Conservation (phyloP, 139 green algal species). For the Coelastrella sp. region DNA sequence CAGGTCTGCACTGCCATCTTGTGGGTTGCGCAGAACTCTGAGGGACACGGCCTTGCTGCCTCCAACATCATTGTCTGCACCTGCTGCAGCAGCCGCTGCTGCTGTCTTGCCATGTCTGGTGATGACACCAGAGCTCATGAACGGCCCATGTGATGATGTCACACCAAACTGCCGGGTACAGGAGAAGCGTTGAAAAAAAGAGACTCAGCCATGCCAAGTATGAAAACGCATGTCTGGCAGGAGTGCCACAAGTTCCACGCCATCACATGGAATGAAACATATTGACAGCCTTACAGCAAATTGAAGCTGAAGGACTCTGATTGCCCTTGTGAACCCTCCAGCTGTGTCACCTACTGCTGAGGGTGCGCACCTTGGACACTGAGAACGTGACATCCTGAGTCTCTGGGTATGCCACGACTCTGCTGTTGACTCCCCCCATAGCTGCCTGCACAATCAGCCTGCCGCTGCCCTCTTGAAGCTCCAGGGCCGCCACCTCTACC, state of each 20-base stretch:
- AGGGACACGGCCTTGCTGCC: conserved; percentile 53
- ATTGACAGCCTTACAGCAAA: not conserved
- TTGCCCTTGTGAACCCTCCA: not conserved
- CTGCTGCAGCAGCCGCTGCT: not conserved
- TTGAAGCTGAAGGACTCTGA: no score
- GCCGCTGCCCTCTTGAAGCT: conserved; percentile 57
- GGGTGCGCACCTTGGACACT: conserved; percentile 15
- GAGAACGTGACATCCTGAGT: conserved; percentile 63
- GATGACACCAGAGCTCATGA: conserved; percentile 72
- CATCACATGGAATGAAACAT: not conserved
- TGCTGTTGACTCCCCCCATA: conserved; percentile 35
- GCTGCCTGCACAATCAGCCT: conserved; percentile 54
- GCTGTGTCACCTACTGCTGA: not conserved
- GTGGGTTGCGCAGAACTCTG: conserved; percentile 68
- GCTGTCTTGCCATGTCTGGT: not conserved
- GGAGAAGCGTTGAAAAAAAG: not conserved
- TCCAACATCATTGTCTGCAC: not conserved
- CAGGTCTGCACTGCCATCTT: conserved; percentile 82
- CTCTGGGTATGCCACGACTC: conserved; percentile 60
- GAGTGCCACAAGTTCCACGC: not conserved
- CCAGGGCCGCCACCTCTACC: conserved; percentile 56
- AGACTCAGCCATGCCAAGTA: no score
- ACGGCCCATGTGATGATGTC: conserved; percentile 65
- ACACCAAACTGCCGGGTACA: conserved; percentile 61
- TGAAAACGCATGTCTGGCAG: not conserved